These are phyloP conservation scores for Fraxinus greggii DNA, from an alignment of 305 asterid species.

Conservation along the genomic window DNA sequence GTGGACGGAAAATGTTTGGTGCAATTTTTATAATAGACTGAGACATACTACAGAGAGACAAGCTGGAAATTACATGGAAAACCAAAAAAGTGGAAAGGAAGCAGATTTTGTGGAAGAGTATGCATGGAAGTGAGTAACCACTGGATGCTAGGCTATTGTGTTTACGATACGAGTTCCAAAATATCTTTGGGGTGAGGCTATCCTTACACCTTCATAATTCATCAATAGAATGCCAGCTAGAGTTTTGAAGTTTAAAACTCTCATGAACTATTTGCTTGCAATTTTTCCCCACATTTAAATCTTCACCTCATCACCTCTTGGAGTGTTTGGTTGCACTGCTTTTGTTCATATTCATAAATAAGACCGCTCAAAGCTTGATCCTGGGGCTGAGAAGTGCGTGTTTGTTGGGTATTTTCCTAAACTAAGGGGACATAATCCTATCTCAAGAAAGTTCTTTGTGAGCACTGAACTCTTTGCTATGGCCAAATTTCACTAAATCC, in stretches of 20 bases:
- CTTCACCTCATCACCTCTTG: neutral
- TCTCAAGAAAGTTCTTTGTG: neutral
- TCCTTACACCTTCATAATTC: neutral
- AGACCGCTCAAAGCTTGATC: neutral
- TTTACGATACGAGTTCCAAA: neutral
- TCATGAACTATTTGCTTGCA: neutral
- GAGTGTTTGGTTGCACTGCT: neutral
- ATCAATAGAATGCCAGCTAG: neutral
- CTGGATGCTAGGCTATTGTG: neutral
- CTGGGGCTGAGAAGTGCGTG: neutral
- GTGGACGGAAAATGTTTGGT: neutral
- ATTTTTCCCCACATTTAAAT: neutral
- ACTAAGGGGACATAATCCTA: neutral
- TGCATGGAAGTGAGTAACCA: neutral
- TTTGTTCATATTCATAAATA: neutral
- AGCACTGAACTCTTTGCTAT: neutral
- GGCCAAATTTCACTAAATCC: neutral
- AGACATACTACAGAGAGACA: neutral
- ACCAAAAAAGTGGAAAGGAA: neutral
- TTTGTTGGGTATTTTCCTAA: neutral
- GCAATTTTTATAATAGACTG: neutral
- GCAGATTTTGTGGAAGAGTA: neutral
- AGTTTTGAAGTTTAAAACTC: neutral
- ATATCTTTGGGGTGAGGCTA: neutral
- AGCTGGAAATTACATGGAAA: neutral